A percentile compares a stretch with the other conserved stretches of the same genome.
phyloP scores from a whole-genome alignment of 1,284 basidiomycete species.

The Sanghuangporus baumii region DNA sequence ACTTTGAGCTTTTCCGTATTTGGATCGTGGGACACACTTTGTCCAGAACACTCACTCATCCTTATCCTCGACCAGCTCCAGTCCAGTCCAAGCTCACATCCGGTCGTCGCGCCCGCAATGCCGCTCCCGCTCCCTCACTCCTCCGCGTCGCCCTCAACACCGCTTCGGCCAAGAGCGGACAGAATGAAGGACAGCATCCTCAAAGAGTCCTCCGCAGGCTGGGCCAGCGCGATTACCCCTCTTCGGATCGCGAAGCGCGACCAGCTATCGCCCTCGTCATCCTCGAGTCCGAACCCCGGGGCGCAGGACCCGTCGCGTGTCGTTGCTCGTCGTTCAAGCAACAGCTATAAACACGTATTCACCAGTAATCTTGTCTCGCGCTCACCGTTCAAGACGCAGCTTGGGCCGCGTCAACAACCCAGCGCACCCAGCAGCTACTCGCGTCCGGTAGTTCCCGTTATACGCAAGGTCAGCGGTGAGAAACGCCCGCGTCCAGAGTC shows the following conservation, averaged over 20 bases:
- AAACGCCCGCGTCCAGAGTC: conserved; percentile 64
- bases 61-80: not conserved
- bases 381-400: conserved; percentile 79
- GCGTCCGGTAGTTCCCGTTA: conserved; percentile 20
- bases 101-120: conserved; percentile 21
- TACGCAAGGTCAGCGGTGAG: conserved; percentile 63
- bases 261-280: conserved; percentile 24
- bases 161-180: conserved; percentile 19
- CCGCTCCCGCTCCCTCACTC: conserved; percentile 21
- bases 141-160: conserved; percentile 17
- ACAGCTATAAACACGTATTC: conserved; percentile 77
- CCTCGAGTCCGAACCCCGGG: conserved; percentile 28
- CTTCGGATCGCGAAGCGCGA: conserved; percentile 71
- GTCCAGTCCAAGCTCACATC: not conserved
- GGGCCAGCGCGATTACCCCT: conserved; percentile 43
- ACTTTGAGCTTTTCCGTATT: not conserved
- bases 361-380: conserved; percentile 83
- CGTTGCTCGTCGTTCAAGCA: conserved; percentile 64
- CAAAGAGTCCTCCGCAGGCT: conserved; percentile 17
- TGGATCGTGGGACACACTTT: conserved; percentile 1
- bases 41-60: not conserved
- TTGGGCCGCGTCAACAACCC: conserved; percentile 29
- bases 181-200: conserved; percentile 18
- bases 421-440: not conserved
- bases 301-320: conserved; percentile 24